Evolutionary conservation across 805 yeast genomes (phyloP).

Genomic region (Saccharomycopsis fodiens): DNA sequence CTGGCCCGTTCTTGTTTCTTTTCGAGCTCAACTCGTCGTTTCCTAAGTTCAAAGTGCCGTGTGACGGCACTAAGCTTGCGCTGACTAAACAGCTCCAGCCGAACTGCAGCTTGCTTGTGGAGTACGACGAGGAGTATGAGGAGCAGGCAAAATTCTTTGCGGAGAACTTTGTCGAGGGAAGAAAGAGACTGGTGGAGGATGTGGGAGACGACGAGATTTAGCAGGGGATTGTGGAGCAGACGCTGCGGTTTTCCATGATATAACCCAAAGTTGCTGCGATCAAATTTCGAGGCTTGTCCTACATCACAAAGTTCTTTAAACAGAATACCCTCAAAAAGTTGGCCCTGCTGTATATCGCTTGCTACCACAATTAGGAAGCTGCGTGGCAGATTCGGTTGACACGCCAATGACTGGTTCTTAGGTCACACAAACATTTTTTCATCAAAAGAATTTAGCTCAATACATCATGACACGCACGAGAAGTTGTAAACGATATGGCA

Average conservation of each 20-base stretch:
- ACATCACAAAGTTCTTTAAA: no score
- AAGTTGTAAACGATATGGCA: no score
- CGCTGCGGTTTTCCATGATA: not conserved
- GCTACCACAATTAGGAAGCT: no score
- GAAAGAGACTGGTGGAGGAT: constrained; percentile 6
- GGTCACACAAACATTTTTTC: no score
- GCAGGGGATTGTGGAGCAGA: constrained; percentile 1
- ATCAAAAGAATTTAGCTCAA: no score
- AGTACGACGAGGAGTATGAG: constrained; percentile 29
- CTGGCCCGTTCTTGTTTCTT: not conserved
- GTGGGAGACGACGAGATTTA: constrained; percentile 3
- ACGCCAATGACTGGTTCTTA: no score
- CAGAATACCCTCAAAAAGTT: no score
- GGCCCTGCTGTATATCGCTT: no score
- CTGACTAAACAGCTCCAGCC: constrained; percentile 53
- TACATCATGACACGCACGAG: no score
- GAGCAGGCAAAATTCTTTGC: constrained; percentile 27
- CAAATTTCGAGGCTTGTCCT: no score
- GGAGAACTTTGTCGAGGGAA: constrained; percentile 25
- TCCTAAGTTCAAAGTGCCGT: constrained; percentile 47
- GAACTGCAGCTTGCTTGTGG: constrained; percentile 58
- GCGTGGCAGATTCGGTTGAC: no score
- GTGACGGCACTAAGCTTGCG: constrained; percentile 27
- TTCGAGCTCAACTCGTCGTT: constrained; percentile 57
- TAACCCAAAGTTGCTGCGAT: no score